These are phyloP conservation scores for Monosporascus sp. DNA, from an alignment of 2,329 filamentous ascomycete genomes.

Conservation along the genomic window DNA sequence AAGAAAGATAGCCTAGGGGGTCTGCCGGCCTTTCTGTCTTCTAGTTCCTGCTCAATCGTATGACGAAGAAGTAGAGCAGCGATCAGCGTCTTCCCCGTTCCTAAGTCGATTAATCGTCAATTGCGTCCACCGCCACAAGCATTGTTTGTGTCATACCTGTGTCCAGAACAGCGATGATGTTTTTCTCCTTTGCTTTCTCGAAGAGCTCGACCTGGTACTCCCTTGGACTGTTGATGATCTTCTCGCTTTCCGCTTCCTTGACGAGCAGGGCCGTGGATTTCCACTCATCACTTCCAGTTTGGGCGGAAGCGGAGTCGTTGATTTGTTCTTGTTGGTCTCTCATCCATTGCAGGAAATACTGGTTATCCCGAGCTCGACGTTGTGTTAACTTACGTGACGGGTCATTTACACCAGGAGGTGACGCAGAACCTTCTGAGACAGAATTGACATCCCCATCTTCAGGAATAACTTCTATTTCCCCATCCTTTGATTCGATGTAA, in stretches of 20 bases:
- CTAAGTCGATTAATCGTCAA: slow-evolving; percentile 32
- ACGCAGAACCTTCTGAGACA: slow-evolving; percentile 7
- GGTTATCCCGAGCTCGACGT: slow-evolving; percentile 9
- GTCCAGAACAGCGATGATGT: slow-evolving; percentile 88
- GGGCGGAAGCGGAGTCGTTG: slow-evolving; percentile 2
- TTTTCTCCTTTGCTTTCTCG: slow-evolving; percentile 75
- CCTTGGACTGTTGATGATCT: slow-evolving; percentile 70
- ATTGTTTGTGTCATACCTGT: slow-evolving; percentile 52
- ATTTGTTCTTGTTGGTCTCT: slow-evolving; percentile 14
- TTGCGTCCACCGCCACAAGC: not conserved
- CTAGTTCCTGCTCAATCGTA: slow-evolving; percentile 70
- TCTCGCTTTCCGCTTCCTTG: slow-evolving; percentile 32
- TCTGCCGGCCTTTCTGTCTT: slow-evolving; percentile 57
- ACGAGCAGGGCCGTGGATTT: slow-evolving; percentile 30
- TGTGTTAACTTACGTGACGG: not conserved
- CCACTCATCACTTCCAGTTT: slow-evolving; percentile 15
- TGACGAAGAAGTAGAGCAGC: slow-evolving; percentile 79
- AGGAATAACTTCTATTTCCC: slow-evolving; percentile 12
- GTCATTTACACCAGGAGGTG: not conserved
- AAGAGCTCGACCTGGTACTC: slow-evolving; percentile 93
- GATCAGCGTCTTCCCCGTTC: slow-evolving; percentile 94
- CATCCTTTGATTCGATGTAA: slow-evolving; percentile 1
- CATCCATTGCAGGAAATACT: slow-evolving; percentile 15
- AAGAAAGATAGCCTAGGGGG: slow-evolving; percentile 73
- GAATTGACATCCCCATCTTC: slow-evolving; percentile 3